Evolutionary conservation across 2,329 filamentous ascomycete species (phyloP).

Genomic region (Sordariomycetes sp.): DNA sequence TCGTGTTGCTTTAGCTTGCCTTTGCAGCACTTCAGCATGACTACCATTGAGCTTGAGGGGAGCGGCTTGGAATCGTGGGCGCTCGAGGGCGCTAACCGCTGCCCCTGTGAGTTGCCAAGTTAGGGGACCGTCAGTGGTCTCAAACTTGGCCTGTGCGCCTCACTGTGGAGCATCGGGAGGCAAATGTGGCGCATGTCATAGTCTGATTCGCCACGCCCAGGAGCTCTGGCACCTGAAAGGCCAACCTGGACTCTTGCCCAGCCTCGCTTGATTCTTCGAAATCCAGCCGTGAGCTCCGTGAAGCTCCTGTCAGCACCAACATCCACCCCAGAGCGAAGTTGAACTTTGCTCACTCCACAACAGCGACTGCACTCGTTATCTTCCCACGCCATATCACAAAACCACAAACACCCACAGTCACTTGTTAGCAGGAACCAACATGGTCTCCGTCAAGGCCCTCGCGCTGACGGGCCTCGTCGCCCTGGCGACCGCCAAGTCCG

Average conservation of each 20-base stretch:
- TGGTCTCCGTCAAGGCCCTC: conserved; percentile 52
- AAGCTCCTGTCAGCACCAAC: not conserved
- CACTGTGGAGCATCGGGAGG: not conserved
- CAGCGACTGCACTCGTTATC: not conserved
- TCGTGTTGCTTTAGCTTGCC: too few species aligned
- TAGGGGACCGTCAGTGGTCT: not conserved
- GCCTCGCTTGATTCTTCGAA: not conserved
- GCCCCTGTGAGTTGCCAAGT: not conserved
- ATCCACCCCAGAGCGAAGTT: not conserved
- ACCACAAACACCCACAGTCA: not conserved
- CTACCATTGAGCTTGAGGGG: too few species aligned
- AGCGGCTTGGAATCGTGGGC: too few species aligned
- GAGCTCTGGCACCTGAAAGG: not conserved
- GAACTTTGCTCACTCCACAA: not conserved
- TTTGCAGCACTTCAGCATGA: too few species aligned
- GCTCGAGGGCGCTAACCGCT: too few species aligned
- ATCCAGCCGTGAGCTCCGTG: not conserved
- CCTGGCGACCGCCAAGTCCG: conserved; percentile 58
- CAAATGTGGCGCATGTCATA: not conserved
- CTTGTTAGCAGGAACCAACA: conserved; percentile 13
- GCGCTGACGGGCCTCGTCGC: conserved; percentile 44
- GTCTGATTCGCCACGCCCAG: not conserved
- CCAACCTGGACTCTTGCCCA: not conserved
- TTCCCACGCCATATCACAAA: not conserved
- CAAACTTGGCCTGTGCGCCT: not conserved